phyloP scores from a whole-genome alignment of 306 rosid genomes.

The Rosa multiflora region DNA sequence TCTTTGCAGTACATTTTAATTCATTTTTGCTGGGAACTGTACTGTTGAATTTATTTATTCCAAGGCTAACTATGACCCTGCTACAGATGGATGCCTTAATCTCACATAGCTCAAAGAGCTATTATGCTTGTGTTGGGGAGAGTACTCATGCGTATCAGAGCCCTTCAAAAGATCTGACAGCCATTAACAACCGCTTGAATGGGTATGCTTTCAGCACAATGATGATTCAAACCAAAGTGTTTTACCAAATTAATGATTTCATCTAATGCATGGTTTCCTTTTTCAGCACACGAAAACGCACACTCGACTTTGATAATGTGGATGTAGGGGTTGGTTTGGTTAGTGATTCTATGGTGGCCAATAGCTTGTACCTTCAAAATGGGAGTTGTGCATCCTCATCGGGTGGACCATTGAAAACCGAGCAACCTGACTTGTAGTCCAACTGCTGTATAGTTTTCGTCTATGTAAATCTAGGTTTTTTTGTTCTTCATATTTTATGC shows the following conservation, averaged over 20 bases:
- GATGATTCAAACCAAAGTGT: not conserved
- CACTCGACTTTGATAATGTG: conserved; percentile 72
- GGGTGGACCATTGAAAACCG: conserved; percentile 70
- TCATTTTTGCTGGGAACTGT: not conserved
- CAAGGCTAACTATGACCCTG: not conserved
- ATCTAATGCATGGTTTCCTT: conserved; percentile 18
- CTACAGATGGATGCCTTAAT: conserved; percentile 94
- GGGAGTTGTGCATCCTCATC: conserved; percentile 81
- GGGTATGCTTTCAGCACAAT: conserved; percentile 43
- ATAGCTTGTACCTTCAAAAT: conserved; percentile 85
- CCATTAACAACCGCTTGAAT: conserved; percentile 92
- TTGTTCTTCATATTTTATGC: conserved; percentile 11
- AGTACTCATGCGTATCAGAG: conserved; percentile 99
- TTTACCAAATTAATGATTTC: conserved; percentile 6
- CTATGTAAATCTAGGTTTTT: conserved; percentile 48
- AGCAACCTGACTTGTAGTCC: conserved; percentile 67
- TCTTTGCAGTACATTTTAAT: not conserved
- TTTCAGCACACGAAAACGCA: conserved; percentile 68
- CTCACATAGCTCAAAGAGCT: conserved; percentile 94
- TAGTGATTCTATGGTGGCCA: conserved; percentile 92
- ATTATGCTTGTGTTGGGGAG: conserved; percentile 97
- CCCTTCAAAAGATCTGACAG: conserved; percentile 95
- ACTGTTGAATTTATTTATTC: not conserved
- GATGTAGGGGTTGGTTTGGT: conserved; percentile 91
- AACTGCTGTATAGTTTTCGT: conserved; percentile 13